Evolutionary conservation across 1,139 yeast species (phyloP).

Genomic region (Candida glucosophila): DNA sequence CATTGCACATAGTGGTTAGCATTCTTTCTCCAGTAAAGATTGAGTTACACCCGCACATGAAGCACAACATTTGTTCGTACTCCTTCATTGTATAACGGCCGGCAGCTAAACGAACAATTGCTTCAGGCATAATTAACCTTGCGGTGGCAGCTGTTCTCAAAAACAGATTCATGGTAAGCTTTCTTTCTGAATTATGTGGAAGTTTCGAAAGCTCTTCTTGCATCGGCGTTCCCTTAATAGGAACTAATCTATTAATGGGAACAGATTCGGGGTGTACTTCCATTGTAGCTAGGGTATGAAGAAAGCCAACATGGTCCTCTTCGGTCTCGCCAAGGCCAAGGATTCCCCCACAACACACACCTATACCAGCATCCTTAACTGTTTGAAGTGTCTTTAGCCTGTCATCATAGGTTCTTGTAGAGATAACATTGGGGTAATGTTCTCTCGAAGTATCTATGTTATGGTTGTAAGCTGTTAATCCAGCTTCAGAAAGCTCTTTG

Average conservation of each 20-base stretch:
- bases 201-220: slow-evolving; percentile 42
- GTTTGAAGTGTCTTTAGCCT: slow-evolving; percentile 56
- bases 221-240: slow-evolving; percentile 74
- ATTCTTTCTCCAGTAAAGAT: slow-evolving; percentile 75
- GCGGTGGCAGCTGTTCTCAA: slow-evolving; percentile 71
- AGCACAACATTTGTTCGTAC: slow-evolving; percentile 64
- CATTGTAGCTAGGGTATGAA: slow-evolving; percentile 61
- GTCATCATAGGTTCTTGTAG: slow-evolving; percentile 66
- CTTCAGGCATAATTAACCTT: slow-evolving; percentile 61
- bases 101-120: slow-evolving; percentile 70
- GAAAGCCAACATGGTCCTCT: slow-evolving; percentile 62
- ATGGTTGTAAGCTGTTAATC: slow-evolving; percentile 76
- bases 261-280: slow-evolving; percentile 67
- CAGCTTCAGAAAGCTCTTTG: slow-evolving; percentile 49
- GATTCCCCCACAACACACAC: slow-evolving; percentile 75
- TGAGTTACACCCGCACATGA: slow-evolving; percentile 74
- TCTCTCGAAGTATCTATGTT: slow-evolving; percentile 75
- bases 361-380: slow-evolving; percentile 58
- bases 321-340: slow-evolving; percentile 70
- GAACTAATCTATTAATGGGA: slow-evolving; percentile 74
- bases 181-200: slow-evolving; percentile 28
- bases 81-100: slow-evolving; percentile 80
- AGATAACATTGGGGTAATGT: slow-evolving; percentile 62
- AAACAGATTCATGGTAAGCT: slow-evolving; percentile 50
- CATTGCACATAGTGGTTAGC: slow-evolving; percentile 78